A percentile compares a stretch with the other conserved stretches of the same genome.
phyloP scores from a whole-genome alignment of 1,284 basidiomycete genomes.

The Chiua sp. region DNA sequence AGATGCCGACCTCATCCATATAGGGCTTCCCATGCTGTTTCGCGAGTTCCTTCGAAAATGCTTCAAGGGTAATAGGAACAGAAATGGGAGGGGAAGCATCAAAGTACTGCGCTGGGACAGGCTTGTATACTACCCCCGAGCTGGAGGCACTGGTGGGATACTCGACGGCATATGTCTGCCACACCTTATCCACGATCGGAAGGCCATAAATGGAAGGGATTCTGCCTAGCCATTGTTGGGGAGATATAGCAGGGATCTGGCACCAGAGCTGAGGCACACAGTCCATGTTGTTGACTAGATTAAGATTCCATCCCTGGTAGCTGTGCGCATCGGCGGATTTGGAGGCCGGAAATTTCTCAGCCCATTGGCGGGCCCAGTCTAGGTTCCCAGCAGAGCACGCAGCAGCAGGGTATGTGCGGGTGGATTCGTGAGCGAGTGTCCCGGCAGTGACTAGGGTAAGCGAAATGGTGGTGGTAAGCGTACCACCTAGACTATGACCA shows the following conservation, averaged over 20 bases:
- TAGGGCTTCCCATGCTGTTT: not conserved
- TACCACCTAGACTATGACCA: slow-evolving; percentile 16
- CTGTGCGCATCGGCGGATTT: not conserved
- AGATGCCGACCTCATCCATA: too few species aligned
- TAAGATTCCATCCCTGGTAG: slow-evolving; percentile 23
- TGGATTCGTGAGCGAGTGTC: not conserved
- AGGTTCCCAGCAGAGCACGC: slow-evolving; percentile 7
- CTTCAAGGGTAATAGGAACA: not conserved
- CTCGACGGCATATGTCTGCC: not conserved
- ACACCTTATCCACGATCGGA: not conserved
- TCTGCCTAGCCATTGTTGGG: slow-evolving; percentile 12
- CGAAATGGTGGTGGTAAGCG: slow-evolving; percentile 14
- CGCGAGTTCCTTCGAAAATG: not conserved
- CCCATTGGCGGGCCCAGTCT: not conserved
- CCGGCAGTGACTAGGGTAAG: slow-evolving; percentile 7
- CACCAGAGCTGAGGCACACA: slow-evolving; percentile 20
- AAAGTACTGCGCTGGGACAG: not conserved
- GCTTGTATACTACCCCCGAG: slow-evolving; percentile 6
- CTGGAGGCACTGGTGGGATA: not conserved
- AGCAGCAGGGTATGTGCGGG: slow-evolving; percentile 10
- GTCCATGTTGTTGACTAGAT: slow-evolving; percentile 22
- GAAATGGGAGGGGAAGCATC: not conserved
- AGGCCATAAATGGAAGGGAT: slow-evolving; percentile 19
- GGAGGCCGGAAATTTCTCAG: not conserved
- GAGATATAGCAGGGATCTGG: not conserved